Evolutionary conservation across 163 green algal species (phyloP).

Genomic region (Volvox carteri): DNA sequence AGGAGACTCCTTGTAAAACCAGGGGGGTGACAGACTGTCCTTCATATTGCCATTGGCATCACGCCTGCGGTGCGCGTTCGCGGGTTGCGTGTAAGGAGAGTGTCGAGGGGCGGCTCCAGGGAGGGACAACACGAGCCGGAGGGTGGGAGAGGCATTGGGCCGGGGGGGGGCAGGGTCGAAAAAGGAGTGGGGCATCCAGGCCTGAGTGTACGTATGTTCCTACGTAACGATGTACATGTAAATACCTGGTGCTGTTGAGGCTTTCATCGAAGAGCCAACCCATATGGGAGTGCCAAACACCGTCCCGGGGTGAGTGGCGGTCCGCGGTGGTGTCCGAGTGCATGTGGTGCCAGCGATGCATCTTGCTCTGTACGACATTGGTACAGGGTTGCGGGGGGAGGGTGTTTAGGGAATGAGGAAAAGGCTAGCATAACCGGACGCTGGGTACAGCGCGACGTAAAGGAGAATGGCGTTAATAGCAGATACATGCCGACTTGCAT

Average conservation of each 20-base stretch:
- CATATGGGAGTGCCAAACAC: constrained; percentile 71
- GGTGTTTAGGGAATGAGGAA: not conserved
- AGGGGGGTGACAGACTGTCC: constrained; percentile 65
- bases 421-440: too few relatives aligned
- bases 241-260: constrained; percentile 64
- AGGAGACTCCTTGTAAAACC: constrained; percentile 67
- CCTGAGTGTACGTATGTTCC: not conserved
- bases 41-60: constrained; percentile 62
- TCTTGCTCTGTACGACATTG: constrained; percentile 41
- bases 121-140: not conserved
- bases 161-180: not conserved
- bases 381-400: not conserved
- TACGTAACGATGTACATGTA: too few relatives aligned
- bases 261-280: constrained; percentile 75
- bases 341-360: constrained; percentile 71
- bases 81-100: not conserved
- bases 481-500: too few relatives aligned
- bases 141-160: not conserved
- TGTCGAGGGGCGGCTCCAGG: not conserved
- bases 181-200: not conserved
- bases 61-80: not conserved
- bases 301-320: constrained; percentile 71
- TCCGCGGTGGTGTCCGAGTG: constrained; percentile 69
- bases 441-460: too few relatives aligned
- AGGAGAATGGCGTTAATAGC: too few relatives aligned